Percentiles rank a stretch among this genome's conserved stretches.
Conservation (phyloP, 176 grass and related monocot genomes). For the Chloris gayana region DNA sequence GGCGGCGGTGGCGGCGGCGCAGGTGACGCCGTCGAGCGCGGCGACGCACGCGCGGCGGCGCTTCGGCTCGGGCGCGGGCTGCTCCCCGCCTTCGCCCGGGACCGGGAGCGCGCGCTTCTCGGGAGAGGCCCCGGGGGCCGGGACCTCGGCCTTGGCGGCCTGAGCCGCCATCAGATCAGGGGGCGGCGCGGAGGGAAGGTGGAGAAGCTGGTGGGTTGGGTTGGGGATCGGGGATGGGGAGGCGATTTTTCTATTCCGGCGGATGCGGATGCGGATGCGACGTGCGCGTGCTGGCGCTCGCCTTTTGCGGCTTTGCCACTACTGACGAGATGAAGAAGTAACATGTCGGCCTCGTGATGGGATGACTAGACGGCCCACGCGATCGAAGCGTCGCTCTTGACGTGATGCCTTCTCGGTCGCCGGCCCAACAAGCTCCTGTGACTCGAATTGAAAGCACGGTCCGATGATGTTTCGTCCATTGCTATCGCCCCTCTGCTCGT, state of each 20-base stretch:
- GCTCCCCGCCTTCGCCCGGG: neutral
- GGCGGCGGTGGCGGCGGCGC: neutral
- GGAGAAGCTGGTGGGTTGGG: neutral
- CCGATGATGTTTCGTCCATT: too few relatives aligned
- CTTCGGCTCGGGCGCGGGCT: conserved; percentile 45
- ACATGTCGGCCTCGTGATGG: conserved; percentile 1
- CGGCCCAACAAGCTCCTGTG: too few relatives aligned
- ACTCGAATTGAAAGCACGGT: too few relatives aligned
- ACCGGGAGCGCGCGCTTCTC: conserved; percentile 20
- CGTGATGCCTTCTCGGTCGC: too few relatives aligned
- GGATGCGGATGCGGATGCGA: too few relatives aligned
- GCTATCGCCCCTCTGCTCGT: too few relatives aligned
- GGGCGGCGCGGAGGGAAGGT: neutral
- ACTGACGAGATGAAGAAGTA: conserved; percentile 1
- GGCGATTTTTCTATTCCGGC: conserved; percentile 32
- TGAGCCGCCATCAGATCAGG: conserved; percentile 37
- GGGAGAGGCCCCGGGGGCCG: neutral
- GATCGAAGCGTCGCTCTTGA: too few relatives aligned
- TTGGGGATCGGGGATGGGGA: neutral
- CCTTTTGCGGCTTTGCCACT: neutral
- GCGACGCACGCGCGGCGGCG: conserved; percentile 64
- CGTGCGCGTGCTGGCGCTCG: neutral
- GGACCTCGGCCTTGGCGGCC: conserved; percentile 67
- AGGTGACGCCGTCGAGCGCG: conserved; percentile 51
- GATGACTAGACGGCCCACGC: too few relatives aligned